Evolutionary conservation across 148 eudicot species (phyloP).

Genomic region (Cornus controversa): DNA sequence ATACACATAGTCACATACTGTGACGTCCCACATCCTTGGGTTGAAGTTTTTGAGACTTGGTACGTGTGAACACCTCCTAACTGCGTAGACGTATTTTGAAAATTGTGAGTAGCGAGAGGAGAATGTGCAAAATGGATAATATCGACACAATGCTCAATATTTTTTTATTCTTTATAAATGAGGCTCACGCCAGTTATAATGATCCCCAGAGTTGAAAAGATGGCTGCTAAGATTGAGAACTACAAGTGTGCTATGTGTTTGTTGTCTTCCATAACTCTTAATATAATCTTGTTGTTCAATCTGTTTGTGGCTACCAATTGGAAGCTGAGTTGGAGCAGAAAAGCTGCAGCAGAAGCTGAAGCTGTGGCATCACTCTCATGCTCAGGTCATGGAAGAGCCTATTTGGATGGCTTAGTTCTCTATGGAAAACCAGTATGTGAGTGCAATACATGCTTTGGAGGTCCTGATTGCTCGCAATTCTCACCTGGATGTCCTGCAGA

Average conservation of each 20-base stretch:
- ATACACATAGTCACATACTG: too few species aligned
- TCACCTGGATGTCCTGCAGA: slow-evolving; percentile 5
- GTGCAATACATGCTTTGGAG: slow-evolving; percentile 19
- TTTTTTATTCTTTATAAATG: not conserved
- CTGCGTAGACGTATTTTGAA: too few species aligned
- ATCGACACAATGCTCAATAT: too few species aligned
- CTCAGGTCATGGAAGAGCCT: slow-evolving; percentile 20
- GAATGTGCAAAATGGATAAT: too few species aligned
- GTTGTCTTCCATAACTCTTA: not conserved
- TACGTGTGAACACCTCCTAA: too few species aligned
- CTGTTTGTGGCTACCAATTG: not conserved
- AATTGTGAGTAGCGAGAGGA: too few species aligned
- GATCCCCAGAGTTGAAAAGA: not conserved
- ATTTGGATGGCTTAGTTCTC: slow-evolving; percentile 17
- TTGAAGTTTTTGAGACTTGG: too few species aligned
- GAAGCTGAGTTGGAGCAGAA: slow-evolving; percentile 8
- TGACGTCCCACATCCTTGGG: too few species aligned
- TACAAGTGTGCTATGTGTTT: not conserved
- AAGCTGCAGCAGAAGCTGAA: slow-evolving; percentile 18
- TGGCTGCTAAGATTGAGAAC: not conserved
- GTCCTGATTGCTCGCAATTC: slow-evolving; percentile 11
- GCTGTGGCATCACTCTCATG: slow-evolving; percentile 15
- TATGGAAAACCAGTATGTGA: slow-evolving; percentile 15
- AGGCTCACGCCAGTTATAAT: not conserved
- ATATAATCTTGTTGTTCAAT: not conserved